Conservation (phyloP, 768 basidiomycete genomes). For the Kwoniella sp. region DNA sequence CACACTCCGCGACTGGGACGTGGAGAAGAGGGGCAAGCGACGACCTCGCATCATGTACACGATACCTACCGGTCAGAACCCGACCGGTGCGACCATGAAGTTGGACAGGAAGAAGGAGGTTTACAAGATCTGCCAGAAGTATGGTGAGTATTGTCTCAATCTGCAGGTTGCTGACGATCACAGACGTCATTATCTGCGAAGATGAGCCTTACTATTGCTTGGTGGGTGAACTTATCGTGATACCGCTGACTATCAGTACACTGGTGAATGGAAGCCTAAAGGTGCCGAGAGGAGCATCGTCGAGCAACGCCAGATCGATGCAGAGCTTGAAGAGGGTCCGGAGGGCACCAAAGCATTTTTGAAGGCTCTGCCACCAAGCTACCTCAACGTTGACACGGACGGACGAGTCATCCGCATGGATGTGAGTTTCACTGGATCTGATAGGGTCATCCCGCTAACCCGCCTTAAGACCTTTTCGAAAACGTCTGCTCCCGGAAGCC, state of each 20-base stretch:
- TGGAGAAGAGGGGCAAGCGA: slow-evolving; percentile 57
- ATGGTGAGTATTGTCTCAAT: slow-evolving; percentile 53
- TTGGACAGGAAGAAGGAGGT: slow-evolving; percentile 66
- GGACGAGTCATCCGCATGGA: slow-evolving; percentile 80
- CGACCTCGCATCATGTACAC: slow-evolving; percentile 54
- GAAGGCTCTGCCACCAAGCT: slow-evolving; percentile 57
- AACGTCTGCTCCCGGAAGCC: slow-evolving; percentile 72
- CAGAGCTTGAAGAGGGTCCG: slow-evolving; percentile 38
- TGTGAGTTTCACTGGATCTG: slow-evolving; percentile 32
- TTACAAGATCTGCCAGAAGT: slow-evolving; percentile 77
- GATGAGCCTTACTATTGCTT: slow-evolving; percentile 76
- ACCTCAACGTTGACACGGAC: slow-evolving; percentile 64
- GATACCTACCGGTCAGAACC: slow-evolving; percentile 79
- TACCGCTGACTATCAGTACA: slow-evolving; percentile 20
- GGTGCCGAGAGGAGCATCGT: slow-evolving; percentile 18
- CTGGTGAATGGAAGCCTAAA: slow-evolving; percentile 51
- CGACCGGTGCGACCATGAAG: slow-evolving; percentile 69
- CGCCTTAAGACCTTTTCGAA: slow-evolving; percentile 45
- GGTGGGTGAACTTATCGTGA: slow-evolving; percentile 5
- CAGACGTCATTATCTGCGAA: slow-evolving; percentile 73
- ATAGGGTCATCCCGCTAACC: neutral
- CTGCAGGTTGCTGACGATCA: neutral
- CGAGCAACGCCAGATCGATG: slow-evolving; percentile 20
- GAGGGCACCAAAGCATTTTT: slow-evolving; percentile 56
- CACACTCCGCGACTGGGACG: slow-evolving; percentile 66